Base-by-base conservation (phyloP, 306 rosid species). In the Elaeagnus macrophylla region DNA sequence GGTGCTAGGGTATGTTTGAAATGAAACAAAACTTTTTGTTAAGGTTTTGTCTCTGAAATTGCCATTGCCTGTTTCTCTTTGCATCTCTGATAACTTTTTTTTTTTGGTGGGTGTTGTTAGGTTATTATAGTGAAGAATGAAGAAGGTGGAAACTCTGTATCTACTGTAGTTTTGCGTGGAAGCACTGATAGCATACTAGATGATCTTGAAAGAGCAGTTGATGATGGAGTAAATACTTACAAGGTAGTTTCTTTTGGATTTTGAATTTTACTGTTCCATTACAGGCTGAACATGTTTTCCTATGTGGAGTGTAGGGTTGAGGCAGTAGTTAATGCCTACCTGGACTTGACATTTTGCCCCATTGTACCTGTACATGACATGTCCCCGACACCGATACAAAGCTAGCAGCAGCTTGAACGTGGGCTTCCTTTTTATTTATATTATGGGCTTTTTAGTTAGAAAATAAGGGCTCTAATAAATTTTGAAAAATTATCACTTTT, bases 171-270 rank as follows among this genome's bases (percentile, higher is more conserved):
- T 48, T 69, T 81, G 54, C 80, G 88, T 46, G 95, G 94, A 61
- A 83, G 95, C 64, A 85, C 95, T 7, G 90, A 89, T 64, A 85
- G 97, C 64, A 86, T 83, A 56, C 59, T 83, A 46, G 95, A 90
- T 70, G 97, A 86, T 70, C 94, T 86, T 54, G 95, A 90, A 80
- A 78, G 88, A 69, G 95, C 97, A 53, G 88, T 90, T 64, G 94
- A 86, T 72, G 97, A 86, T 72, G 97, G 97, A 46, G 94, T 90
- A 40, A 81, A 83, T 66, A 86, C 97, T 20, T 86, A 79, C 74
- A 90, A 81, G 87, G 97, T 91, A 68, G 62, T 68, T 72, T 60
- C 13, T 4, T 2, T 37, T 12, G 1, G 1, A 5, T 12, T 3
- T 45, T 8, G 47, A 60, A 12, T 42, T 48, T 56, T 50, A 16